phyloP scores from a whole-genome alignment of 1,139 yeast species.

The Hansenula anomala region DNA sequence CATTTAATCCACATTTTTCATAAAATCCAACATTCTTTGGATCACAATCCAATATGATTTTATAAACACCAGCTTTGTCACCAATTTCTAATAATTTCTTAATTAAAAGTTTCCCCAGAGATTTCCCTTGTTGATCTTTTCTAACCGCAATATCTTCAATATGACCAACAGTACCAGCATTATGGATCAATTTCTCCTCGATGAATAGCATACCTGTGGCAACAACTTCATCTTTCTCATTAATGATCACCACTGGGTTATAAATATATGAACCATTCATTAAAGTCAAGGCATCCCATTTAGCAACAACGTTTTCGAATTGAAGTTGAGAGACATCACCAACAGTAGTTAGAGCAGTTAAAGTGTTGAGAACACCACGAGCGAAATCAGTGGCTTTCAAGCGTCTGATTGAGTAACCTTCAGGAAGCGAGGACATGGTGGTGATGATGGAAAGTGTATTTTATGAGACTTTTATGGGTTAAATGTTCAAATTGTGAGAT shows the following conservation, averaged over 20 bases:
- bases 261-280: conserved; percentile 35
- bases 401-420: conserved; percentile 49
- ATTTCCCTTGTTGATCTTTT: conserved; percentile 72
- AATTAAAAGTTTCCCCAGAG: conserved; percentile 68
- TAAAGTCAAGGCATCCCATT: conserved; percentile 40
- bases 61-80: conserved; percentile 64
- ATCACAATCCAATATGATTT: conserved; percentile 86
- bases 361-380: conserved; percentile 44
- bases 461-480: neutral
- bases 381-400: conserved; percentile 40
- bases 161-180: conserved; percentile 85
- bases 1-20: conserved; percentile 71
- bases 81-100: conserved; percentile 58
- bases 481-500: too few species aligned
- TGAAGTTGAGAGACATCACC: conserved; percentile 45
- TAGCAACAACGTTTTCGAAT: conserved; percentile 38
- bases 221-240: conserved; percentile 33
- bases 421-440: conserved; percentile 30
- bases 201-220: conserved; percentile 48
- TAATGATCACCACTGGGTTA: conserved; percentile 57
- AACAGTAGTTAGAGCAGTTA: conserved; percentile 57
- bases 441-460: neutral
- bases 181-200: conserved; percentile 67
- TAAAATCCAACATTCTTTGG: conserved; percentile 78
- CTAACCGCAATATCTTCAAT: conserved; percentile 92